Percentiles rank a stretch among this genome's conserved stretches.
These are phyloP conservation scores for Pleochaeta shiraiana DNA, from an alignment of 2,329 filamentous ascomycete species.

Conservation along the genomic window DNA sequence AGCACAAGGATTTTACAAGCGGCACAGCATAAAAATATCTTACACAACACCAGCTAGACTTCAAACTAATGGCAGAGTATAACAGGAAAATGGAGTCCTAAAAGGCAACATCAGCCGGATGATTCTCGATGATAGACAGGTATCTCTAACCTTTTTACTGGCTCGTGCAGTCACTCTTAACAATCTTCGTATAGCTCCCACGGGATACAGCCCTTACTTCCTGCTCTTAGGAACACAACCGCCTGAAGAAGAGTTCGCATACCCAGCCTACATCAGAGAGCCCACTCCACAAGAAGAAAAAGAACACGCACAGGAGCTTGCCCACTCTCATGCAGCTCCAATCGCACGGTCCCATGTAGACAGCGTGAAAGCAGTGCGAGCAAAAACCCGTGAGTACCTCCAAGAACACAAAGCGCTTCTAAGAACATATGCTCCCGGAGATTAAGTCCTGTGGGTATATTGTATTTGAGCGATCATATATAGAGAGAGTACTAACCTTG, in stretches of 20 bases:
- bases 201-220: neutral
- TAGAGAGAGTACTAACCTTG: neutral
- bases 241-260: neutral
- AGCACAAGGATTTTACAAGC: too few relatives aligned
- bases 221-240: neutral
- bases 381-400: slow-evolving; percentile 2
- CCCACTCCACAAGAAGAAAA: slow-evolving; percentile 1
- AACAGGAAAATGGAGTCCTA: neutral
- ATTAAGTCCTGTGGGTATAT: neutral
- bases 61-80: neutral
- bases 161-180: neutral
- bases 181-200: neutral
- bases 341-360: neutral
- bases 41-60: too few relatives aligned
- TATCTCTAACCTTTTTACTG: neutral
- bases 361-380: slow-evolving; percentile 2
- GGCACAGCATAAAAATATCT: too few relatives aligned
- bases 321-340: slow-evolving; percentile 2
- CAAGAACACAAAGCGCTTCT: neutral
- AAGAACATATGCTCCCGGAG: neutral
- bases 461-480: neutral
- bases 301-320: neutral
- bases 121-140: neutral
- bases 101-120: neutral
- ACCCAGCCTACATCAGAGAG: neutral